Evolutionary conservation across 2,329 filamentous ascomycete genomes (phyloP).

Genomic region (Venturia effusa): DNA sequence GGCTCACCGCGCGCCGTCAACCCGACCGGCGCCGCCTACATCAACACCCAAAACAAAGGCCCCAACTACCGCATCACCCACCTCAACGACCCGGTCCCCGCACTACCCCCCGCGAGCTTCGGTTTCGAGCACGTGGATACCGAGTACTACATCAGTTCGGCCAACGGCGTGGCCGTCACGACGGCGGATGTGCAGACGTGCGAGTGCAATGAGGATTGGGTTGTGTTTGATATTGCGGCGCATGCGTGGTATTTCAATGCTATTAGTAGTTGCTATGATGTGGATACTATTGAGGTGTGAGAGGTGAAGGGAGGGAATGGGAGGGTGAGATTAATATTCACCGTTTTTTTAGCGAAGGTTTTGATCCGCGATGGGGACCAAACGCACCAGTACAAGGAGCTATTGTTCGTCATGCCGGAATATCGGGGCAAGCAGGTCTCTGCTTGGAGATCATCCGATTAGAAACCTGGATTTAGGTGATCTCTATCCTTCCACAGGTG

Average conservation of each 20-base stretch:
- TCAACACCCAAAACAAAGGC: slow-evolving; percentile 41
- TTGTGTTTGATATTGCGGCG: slow-evolving; percentile 19
- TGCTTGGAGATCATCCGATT: too few relatives aligned
- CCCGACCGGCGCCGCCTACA: slow-evolving; percentile 39
- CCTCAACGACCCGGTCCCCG: slow-evolving; percentile 54
- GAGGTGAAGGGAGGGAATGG: not conserved
- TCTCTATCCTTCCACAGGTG: too few relatives aligned
- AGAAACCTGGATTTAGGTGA: too few relatives aligned
- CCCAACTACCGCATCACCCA: slow-evolving; percentile 56
- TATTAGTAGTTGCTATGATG: slow-evolving; percentile 20
- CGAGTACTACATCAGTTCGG: slow-evolving; percentile 46
- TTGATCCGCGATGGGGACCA: too few relatives aligned
- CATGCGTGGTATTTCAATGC: slow-evolving; percentile 27
- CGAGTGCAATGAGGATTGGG: slow-evolving; percentile 21
- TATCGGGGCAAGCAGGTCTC: too few relatives aligned
- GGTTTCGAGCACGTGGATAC: slow-evolving; percentile 57
- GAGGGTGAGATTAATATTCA: too few relatives aligned
- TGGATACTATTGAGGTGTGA: slow-evolving; percentile 6
- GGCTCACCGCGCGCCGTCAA: slow-evolving; percentile 58
- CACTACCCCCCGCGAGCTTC: slow-evolving; percentile 50
- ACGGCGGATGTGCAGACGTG: slow-evolving; percentile 16
- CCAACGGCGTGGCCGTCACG: slow-evolving; percentile 17
- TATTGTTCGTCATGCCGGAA: too few relatives aligned
- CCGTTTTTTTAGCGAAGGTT: too few relatives aligned
- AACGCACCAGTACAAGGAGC: too few relatives aligned